Evolutionary conservation across 805 yeast genomes (phyloP), one percentile per base, ranked within the genome.

Genomic region (Alloascoidea africana): DNA sequence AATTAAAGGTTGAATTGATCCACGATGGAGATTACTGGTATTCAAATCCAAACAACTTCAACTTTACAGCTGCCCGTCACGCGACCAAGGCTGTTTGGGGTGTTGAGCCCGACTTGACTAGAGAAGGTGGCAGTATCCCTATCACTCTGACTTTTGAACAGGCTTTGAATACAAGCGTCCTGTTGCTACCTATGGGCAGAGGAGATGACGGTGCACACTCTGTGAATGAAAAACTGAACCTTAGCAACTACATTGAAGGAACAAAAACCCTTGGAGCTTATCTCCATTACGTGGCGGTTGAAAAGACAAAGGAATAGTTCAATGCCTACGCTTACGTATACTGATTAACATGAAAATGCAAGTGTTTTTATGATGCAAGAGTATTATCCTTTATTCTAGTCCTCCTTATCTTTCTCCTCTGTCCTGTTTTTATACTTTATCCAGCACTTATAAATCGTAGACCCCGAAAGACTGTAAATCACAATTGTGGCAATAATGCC

Each of bases 201-300:
- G 98, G 98, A 48, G 96, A 91, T 57, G 99, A 91, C 54, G 98
- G 98, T 50, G 98, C 99, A 35, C 99, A 91, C 59, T 85, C 96
- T 16, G 86, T 91, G 52, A 91, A 91, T 56, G 99, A 91, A 65
- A 91, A 91, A 66, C 63, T 91, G 50, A 82, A 93, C 56, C 66
- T 86, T 38, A 63, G 80, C 46, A 91, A 91, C 68, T 91, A 83
- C 62, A 76, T 91, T 48, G 82, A 83, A 53, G 99, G 99, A 46
- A 76, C 82, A 53, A 91, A 91, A 68, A 81, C 95, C 11, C 71
- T 89, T 60, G 78, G 89, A 46, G 95, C 96, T 14, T 91, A 86
- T 62, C 68, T 91, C 55, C 96, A 91, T 62, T 87, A 79, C 64
- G 80, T 80, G 47, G 82, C 75, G 38, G 68, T 55, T 42, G 59